These are phyloP conservation scores for Phragmites australis DNA, from an alignment of 176 grass and related monocot species.

Conservation along the genomic window DNA sequence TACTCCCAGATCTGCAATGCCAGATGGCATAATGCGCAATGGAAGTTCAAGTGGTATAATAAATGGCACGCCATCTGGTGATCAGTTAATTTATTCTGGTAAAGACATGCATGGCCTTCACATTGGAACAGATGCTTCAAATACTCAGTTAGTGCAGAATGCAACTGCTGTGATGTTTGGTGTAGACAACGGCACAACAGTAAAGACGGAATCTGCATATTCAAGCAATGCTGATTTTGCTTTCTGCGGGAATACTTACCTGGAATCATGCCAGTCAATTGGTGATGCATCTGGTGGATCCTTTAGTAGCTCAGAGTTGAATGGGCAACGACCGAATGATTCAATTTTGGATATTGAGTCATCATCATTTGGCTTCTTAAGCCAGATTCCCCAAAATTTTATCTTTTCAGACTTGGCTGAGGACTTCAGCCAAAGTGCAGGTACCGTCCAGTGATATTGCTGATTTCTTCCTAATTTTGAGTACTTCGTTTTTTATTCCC, in stretches of 20 bases:
- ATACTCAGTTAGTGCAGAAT: constrained; percentile 50
- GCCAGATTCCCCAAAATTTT: constrained; percentile 83
- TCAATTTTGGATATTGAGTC: constrained; percentile 81
- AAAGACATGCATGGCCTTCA: constrained; percentile 61
- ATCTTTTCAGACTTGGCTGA: constrained; percentile 87
- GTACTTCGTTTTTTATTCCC: too few species aligned
- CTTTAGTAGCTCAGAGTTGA: constrained; percentile 89
- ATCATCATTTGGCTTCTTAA: constrained; percentile 73
- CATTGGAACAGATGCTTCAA: constrained; percentile 48
- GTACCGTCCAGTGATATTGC: constrained; percentile 39
- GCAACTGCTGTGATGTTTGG: constrained; percentile 53
- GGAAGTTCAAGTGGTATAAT: constrained; percentile 54
- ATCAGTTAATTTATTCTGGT: constrained; percentile 60
- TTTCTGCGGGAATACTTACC: constrained; percentile 70
- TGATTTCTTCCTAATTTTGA: neutral
- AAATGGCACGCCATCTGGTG: constrained; percentile 53
- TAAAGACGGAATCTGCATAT: constrained; percentile 86
- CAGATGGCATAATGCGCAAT: constrained; percentile 62
- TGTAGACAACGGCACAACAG: constrained; percentile 54
- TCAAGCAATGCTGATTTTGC: constrained; percentile 76
- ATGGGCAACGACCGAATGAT: constrained; percentile 72
- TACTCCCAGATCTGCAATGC: constrained; percentile 44
- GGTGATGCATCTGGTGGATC: constrained; percentile 88
- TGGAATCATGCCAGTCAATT: constrained; percentile 78
- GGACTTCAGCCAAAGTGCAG: constrained; percentile 80